Evolutionary conservation across 345 rosid genomes (phyloP), one percentile per base, ranked within the genome.

Genomic region (Clausena lansium): DNA sequence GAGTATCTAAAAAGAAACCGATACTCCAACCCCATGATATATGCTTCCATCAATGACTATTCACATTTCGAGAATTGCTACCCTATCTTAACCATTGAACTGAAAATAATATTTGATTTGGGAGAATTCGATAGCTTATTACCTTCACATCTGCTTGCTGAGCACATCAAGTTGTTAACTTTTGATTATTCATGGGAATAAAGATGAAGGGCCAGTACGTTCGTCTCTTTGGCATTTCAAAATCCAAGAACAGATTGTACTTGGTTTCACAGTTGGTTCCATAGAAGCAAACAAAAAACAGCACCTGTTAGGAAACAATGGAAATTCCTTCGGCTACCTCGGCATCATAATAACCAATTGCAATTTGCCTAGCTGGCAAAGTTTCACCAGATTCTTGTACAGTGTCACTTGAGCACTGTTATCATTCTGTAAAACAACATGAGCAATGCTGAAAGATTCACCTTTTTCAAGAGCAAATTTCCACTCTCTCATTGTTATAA

Each of bases 401-500:
- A 86, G 67, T 3, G 84, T 82, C 68, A 95, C 81, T 81, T 66
- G 87, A 59, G 97, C 95, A 33, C 77, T 72, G 27, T 77, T 82
- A 76, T 92, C 88, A 6, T 89, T 87, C 27, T 75, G 70, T 57
- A 92, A 86, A 60, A 79, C 5, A 15, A 92, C 94, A 80, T 86
- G 97, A 25, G 87, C 92, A 70, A 95, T 82, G 73, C 86, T 87
- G 86, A 85, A 93, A 71, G 79, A 66, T 20, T 85, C 91, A 50
- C 96, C 93, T 74, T 83, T 88, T 70, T 88, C 90, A 73, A 73
- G 77, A 63, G 97, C 98, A 68, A 90, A 92, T 78, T 92, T 89
- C 98, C 98, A 95, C 83, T 95, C 99, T 72, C 91, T 89, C 36
- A 77, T 83, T 25, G 99, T 74, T 76, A 95, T 87, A 45, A 78